Evolutionary conservation across 176 grass and related monocot genomes (phyloP), one percentile per base, ranked within the genome.

Genomic region (Carex parvula): DNA sequence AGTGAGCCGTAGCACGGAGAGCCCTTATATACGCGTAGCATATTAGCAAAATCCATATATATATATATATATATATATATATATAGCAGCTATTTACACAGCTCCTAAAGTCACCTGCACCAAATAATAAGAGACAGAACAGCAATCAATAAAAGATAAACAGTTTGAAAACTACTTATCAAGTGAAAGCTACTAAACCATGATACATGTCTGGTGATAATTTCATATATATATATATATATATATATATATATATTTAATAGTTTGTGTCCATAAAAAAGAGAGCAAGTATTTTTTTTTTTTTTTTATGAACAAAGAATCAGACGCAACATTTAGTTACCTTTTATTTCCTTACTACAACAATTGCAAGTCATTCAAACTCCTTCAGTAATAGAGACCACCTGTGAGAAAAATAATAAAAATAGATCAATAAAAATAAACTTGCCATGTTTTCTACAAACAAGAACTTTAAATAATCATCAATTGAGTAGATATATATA

Each of bases 381-480:
- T 83, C 35, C 21, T 67, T 83, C 61, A 83, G 81, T 83, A 83
- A 83, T 83, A 83, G 17, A 69, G 42, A 55, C 56, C 60, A 69
- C 81, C 81, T 83, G 42, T 16, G 29, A 66, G 6, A 52, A 53
- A 69, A 55, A 18, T 50, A 50, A 50, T 50, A 57, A 29, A 50
- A 78, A 57, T 56, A 57, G n/a, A n/a, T n/a, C n/a, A 50, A 50
- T 50, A 57, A 29, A 50, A 78, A 57, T 56, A 57, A 18, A 32
- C 56, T 57, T 33, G 14, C 6, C 56, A 6, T 26, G 26, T 35
- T 78, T 57, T 24, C 1, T 7, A 32, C 2, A 71, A 55, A 35
- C 29, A 18, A 30, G 50, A 32, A 77, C 13, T 77, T 55, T 20
- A 56, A 21, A 77, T 55, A 54, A 53, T 50, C 24, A 77, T 33